Conservation (phyloP, 495 filamentous ascomycete species). For the Podospora tetraspora region DNA sequence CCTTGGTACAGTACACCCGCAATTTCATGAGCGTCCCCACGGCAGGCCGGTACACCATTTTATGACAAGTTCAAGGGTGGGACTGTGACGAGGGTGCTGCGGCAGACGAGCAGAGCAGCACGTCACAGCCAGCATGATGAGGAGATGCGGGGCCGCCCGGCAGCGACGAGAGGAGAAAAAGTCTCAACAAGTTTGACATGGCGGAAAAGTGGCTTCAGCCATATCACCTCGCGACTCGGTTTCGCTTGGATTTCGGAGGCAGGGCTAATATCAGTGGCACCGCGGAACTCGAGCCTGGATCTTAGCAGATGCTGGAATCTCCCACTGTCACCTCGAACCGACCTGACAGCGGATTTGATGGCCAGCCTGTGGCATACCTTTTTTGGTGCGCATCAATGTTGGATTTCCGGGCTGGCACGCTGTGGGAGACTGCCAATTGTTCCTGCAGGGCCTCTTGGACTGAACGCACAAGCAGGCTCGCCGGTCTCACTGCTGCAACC, state of each 20-base stretch:
- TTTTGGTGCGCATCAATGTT: neutral
- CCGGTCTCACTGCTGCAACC: neutral
- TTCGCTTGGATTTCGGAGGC: neutral
- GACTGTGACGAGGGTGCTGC: constrained; percentile 3
- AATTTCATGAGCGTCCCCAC: constrained; percentile 10
- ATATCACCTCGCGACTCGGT: neutral
- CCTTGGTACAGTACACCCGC: constrained; percentile 9
- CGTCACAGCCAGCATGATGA: constrained; percentile 1
- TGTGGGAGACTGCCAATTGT: neutral
- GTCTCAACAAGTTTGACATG: neutral
- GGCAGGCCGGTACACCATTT: constrained; percentile 22
- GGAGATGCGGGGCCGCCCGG: neutral
- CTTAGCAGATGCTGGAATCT: neutral
- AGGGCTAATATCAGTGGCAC: neutral
- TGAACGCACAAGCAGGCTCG: neutral
- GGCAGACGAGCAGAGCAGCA: neutral
- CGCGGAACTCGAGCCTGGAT: neutral
- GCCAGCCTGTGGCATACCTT: neutral
- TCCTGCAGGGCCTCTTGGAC: neutral
- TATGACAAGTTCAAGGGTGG: constrained; percentile 19
- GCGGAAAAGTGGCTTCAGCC: neutral
- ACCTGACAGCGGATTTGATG: neutral
- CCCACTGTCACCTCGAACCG: neutral
- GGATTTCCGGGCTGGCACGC: neutral
- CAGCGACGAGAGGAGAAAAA: neutral